Percentiles rank a stretch among this genome's conserved stretches.
These are phyloP conservation scores for Durusdinium trenchii DNA, from an alignment of 73 alveolate species.

Conservation along the genomic window DNA sequence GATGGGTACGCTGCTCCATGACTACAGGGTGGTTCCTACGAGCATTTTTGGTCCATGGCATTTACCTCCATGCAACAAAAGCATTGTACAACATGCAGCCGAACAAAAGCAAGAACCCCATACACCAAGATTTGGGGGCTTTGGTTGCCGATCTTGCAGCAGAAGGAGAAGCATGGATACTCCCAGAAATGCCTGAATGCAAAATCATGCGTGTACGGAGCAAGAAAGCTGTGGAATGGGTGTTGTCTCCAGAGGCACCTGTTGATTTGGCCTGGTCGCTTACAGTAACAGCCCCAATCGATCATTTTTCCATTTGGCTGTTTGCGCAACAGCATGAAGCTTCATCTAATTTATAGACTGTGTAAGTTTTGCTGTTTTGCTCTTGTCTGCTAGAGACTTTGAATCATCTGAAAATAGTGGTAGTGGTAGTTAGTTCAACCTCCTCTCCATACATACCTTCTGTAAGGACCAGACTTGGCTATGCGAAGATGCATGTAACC, in stretches of 20 bases:
- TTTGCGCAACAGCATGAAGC: background rate
- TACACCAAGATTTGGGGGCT: background rate
- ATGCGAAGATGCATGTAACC: background rate
- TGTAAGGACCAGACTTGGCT: background rate
- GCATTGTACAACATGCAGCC: background rate
- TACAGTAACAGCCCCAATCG: background rate
- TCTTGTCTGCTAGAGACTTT: too few species aligned
- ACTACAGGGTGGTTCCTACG: background rate
- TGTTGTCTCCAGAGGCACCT: background rate
- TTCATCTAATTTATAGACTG: too few species aligned
- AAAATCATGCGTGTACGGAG: background rate
- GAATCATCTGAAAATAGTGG: too few species aligned
- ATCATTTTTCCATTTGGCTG: background rate
- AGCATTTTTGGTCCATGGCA: background rate
- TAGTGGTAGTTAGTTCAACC: background rate
- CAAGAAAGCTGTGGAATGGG: background rate
- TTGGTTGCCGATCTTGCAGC: background rate
- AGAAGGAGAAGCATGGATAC: background rate
- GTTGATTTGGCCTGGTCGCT: background rate
- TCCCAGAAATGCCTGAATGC: background rate
- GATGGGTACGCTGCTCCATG: background rate
- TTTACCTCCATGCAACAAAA: background rate
- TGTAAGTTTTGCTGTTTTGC: too few species aligned
- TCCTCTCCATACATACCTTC: background rate
- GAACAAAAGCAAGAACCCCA: background rate